phyloP scores from a whole-genome alignment of 2,329 filamentous ascomycete genomes.

The Pseudogymnoascus sp. region DNA sequence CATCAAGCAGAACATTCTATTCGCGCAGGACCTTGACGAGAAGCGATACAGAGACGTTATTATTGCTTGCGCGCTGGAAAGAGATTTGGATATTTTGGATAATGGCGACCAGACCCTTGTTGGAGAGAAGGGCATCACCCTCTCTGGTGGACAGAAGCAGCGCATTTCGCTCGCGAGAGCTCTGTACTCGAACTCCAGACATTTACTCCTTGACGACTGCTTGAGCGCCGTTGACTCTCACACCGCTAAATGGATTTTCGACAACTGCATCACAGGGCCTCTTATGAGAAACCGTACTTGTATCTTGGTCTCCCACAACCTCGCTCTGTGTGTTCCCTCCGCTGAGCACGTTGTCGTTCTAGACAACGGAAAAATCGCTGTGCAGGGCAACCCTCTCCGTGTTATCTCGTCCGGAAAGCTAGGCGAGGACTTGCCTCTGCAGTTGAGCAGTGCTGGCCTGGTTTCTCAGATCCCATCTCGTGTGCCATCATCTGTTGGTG shows the following conservation, averaged over 20 bases:
- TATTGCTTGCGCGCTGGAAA: slow-evolving; percentile 81
- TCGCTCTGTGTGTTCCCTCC: slow-evolving; percentile 74
- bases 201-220: slow-evolving; percentile 89
- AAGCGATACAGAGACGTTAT: slow-evolving; percentile 82
- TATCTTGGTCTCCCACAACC: slow-evolving; percentile 92
- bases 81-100: slow-evolving; percentile 87
- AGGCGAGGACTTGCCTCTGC: slow-evolving; percentile 76
- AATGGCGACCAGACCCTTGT: slow-evolving; percentile 89
- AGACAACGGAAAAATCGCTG: slow-evolving; percentile 73
- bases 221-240: slow-evolving; percentile 95
- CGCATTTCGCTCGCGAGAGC: slow-evolving; percentile 94
- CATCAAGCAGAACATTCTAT: slow-evolving; percentile 93
- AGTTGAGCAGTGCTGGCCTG: slow-evolving; percentile 60
- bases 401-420: slow-evolving; percentile 83
- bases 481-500: slow-evolving; percentile 66
- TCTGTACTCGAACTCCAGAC: slow-evolving; percentile 89
- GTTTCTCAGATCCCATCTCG: slow-evolving; percentile 71
- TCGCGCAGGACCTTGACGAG: slow-evolving; percentile 73
- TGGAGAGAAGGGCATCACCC: slow-evolving; percentile 92
- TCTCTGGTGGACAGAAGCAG: slow-evolving; percentile 96
- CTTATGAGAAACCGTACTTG: slow-evolving; percentile 86
- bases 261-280: slow-evolving; percentile 80
- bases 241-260: slow-evolving; percentile 96
- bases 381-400: slow-evolving; percentile 69
- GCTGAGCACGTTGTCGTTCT: slow-evolving; percentile 77